A percentile compares a stretch with the other conserved stretches of the same genome.
phyloP scores from a whole-genome alignment of 148 eudicot species.

The Vaccinium darrowii region DNA sequence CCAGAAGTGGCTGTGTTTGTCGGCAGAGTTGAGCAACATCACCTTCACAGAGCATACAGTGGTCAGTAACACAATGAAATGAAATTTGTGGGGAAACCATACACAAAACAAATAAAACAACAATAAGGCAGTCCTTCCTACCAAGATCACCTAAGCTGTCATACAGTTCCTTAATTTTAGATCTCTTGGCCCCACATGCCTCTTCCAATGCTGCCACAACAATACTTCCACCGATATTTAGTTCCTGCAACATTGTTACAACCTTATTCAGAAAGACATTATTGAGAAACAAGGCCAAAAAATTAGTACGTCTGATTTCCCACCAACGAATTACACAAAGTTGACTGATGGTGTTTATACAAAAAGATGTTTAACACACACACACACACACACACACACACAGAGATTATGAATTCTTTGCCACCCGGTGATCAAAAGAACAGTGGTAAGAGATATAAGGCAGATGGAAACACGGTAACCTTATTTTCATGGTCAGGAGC shows the following conservation, averaged over 20 bases:
- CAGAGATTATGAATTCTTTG: background rate
- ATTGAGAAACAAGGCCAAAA: background rate
- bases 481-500: constrained; percentile 96
- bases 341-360: background rate
- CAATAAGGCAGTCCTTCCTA: constrained; percentile 27
- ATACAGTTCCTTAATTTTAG: constrained; percentile 72
- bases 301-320: background rate
- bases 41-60: constrained; percentile 42
- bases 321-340: background rate
- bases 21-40: constrained; percentile 98
- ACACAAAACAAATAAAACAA: background rate
- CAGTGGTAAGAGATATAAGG: background rate
- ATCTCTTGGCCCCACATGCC: constrained; percentile 82
- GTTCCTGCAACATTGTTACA: constrained; percentile 53
- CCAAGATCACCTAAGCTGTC: constrained; percentile 93
- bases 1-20: constrained; percentile 77
- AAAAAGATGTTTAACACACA: background rate
- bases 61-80: constrained; percentile 11
- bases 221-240: constrained; percentile 86
- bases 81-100: background rate
- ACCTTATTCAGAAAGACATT: background rate
- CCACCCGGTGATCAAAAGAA: background rate
- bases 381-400: background rate
- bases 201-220: constrained; percentile 82
- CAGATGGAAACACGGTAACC: constrained; percentile 40